Conservation (phyloP, 78 protist species). For the Polysphondylium violaceum region DNA sequence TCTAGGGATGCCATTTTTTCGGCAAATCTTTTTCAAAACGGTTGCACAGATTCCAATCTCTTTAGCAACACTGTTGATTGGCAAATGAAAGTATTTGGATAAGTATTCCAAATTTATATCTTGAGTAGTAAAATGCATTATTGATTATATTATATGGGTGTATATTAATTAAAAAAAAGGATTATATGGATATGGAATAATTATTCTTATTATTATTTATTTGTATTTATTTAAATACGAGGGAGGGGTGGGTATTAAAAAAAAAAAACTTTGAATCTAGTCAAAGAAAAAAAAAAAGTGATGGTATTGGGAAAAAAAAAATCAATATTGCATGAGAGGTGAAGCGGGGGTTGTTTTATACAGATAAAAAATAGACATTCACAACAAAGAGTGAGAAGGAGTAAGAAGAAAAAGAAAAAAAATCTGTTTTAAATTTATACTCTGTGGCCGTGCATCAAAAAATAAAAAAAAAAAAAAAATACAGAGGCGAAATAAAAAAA, state of each 20-base stretch:
- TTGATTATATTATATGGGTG: background rate
- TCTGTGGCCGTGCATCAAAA: too few relatives aligned
- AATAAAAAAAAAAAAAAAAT: too few relatives aligned
- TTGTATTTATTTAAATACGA: background rate
- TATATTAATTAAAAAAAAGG: background rate
- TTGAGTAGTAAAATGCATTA: constrained; percentile 47
- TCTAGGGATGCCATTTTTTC: constrained; percentile 82
- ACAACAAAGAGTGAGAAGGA: too few relatives aligned
- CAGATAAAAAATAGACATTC: too few relatives aligned
- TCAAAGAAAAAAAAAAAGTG: too few relatives aligned
- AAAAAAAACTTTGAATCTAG: background rate
- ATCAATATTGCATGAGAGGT: too few relatives aligned
- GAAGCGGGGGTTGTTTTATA: too few relatives aligned
- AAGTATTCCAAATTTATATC: constrained; percentile 52
- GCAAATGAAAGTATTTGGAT: constrained; percentile 77
- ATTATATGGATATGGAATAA: background rate
- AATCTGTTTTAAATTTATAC: too few relatives aligned
- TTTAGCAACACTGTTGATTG: constrained; percentile 73
- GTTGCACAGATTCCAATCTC: constrained; percentile 85
- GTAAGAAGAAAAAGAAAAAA: too few relatives aligned
- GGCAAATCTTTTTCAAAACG: constrained; percentile 65
- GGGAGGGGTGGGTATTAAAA: background rate
- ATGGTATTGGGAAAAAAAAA: too few relatives aligned
- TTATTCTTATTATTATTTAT: background rate
- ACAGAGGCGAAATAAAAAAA: too few relatives aligned